phyloP scores from a whole-genome alignment of 164 flowering plant genomes.

The Warburgia ugandensis region DNA sequence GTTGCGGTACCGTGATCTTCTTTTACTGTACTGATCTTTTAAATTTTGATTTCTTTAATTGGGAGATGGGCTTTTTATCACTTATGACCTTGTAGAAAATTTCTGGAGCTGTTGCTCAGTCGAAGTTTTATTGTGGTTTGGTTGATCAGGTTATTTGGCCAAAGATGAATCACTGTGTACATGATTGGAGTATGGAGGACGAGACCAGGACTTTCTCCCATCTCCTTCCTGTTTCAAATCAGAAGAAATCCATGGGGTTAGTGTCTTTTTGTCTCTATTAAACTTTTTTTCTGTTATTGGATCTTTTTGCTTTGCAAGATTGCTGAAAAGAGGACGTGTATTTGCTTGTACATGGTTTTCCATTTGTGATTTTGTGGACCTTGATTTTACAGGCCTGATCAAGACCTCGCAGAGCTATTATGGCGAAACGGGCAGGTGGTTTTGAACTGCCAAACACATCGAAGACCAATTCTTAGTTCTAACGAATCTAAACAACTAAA shows the following conservation, averaged over 20 bases:
- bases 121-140: no score
- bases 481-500: constrained; percentile 25
- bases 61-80: no score
- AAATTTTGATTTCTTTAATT: no score
- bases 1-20: no score
- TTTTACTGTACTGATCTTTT: no score
- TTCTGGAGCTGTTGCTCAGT: no score
- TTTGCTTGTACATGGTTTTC: neutral
- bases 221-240: constrained; percentile 21
- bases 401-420: constrained; percentile 51
- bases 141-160: no score
- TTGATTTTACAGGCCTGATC: constrained; percentile 29
- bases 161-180: constrained; percentile 40
- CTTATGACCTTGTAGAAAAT: no score
- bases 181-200: constrained; percentile 43
- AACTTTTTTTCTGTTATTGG: neutral
- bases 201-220: constrained; percentile 7
- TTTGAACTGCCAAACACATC: constrained; percentile 39
- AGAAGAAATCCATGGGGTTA: constrained; percentile 35
- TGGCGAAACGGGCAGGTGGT: constrained; percentile 71
- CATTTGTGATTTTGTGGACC: neutral
- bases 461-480: constrained; percentile 21
- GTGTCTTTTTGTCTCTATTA: constrained; percentile 1
- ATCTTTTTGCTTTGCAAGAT: neutral
- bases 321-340: neutral